phyloP scores from a whole-genome alignment of 1,284 basidiomycete genomes.

The Cutaneotrichosporon sp. region DNA sequence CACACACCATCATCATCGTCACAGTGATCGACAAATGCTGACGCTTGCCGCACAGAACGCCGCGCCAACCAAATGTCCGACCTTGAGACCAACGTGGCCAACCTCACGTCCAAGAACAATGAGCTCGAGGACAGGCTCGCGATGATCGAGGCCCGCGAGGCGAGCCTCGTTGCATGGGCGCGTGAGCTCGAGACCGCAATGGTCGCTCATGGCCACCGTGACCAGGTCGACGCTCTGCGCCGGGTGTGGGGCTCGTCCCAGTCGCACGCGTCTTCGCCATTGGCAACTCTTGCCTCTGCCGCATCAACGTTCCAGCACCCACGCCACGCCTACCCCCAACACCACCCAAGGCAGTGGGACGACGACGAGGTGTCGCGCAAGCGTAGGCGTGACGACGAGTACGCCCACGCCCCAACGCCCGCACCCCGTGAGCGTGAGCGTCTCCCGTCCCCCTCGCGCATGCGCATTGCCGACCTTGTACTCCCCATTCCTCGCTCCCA shows the following conservation, averaged over 20 bases:
- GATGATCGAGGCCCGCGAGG: conserved; percentile 21
- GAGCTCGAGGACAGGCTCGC: conserved; percentile 20
- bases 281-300: conserved; percentile 19
- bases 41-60: conserved; percentile 25
- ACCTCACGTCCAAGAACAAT: conserved; percentile 18
- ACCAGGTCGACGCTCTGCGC: conserved; percentile 28
- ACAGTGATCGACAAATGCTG: too few species aligned
- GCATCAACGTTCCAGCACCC: conserved; percentile 9
- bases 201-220: conserved; percentile 25
- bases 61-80: conserved; percentile 39
- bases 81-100: conserved; percentile 27
- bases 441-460: conserved; percentile 14
- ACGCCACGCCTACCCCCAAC: background rate
- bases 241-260: conserved; percentile 18
- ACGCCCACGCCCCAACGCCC: background rate
- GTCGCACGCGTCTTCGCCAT: conserved; percentile 3
- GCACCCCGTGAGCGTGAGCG: background rate
- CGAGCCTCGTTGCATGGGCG: conserved; percentile 26
- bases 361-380: conserved; percentile 8
- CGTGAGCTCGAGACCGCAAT: conserved; percentile 34
- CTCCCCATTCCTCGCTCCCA: conserved; percentile 4
- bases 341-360: conserved; percentile 13
- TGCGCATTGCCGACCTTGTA: conserved; percentile 17
- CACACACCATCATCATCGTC: background rate
- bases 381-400: conserved; percentile 15